These are phyloP conservation scores for Termitomyces sp. DNA, from an alignment of 768 basidiomycete species.

Conservation along the genomic window DNA sequence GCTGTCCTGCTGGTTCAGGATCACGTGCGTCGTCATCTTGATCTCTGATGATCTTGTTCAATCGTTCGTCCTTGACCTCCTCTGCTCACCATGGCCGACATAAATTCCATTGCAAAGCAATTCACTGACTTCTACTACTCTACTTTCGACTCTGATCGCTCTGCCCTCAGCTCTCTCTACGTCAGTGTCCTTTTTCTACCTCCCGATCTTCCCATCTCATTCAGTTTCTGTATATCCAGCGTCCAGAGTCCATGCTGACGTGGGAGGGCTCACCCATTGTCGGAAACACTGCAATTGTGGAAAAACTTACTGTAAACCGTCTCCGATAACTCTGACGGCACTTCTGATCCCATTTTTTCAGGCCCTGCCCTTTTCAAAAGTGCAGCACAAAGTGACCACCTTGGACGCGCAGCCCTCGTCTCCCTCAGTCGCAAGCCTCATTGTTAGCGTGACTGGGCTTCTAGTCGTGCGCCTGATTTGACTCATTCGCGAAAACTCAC, in stretches of 20 bases:
- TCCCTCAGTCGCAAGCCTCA: slow-evolving; percentile 45
- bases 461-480: slow-evolving; percentile 51
- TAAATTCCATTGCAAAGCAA: slow-evolving; percentile 70
- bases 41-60: slow-evolving; percentile 15
- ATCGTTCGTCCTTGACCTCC: slow-evolving; percentile 4
- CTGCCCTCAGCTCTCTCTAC: slow-evolving; percentile 61
- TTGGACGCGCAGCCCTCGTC: slow-evolving; percentile 87
- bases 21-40: slow-evolving; percentile 16
- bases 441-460: slow-evolving; percentile 89
- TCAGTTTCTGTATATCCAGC: slow-evolving; percentile 40
- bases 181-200: slow-evolving; percentile 44
- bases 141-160: slow-evolving; percentile 68
- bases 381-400: slow-evolving; percentile 79
- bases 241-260: slow-evolving; percentile 77
- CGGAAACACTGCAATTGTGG: slow-evolving; percentile 53
- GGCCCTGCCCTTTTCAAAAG: slow-evolving; percentile 78
- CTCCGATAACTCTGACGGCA: neutral
- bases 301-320: slow-evolving; percentile 66
- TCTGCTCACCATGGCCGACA: slow-evolving; percentile 59
- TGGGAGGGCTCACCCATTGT: slow-evolving; percentile 66
- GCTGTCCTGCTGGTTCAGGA: neutral
- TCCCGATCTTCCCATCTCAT: slow-evolving; percentile 22
- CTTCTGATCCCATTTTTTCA: slow-evolving; percentile 20
- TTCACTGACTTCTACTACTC: slow-evolving; percentile 83
- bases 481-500: slow-evolving; percentile 1